Evolutionary conservation across 495 filamentous ascomycete genomes (phyloP).

Genomic region (Hypoxylon lenormandii): DNA sequence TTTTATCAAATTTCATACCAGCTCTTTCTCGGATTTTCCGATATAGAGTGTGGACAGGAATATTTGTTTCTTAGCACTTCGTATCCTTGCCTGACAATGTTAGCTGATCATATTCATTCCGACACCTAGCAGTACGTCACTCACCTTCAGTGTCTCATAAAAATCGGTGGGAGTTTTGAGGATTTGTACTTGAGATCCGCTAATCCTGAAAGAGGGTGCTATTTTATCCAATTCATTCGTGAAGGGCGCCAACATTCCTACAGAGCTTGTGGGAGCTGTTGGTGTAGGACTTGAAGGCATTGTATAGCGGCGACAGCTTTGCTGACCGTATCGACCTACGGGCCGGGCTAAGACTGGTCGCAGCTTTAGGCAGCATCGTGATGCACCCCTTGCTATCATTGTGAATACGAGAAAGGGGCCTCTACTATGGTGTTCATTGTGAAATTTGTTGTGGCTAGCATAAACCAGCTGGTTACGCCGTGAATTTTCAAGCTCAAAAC

Average conservation of each 20-base stretch:
- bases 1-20: constrained; percentile 62
- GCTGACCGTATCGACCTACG: constrained; percentile 37
- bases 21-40: constrained; percentile 89
- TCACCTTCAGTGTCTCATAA: constrained; percentile 87
- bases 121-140: constrained; percentile 17
- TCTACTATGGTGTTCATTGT: constrained; percentile 3
- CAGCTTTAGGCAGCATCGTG: constrained; percentile 46
- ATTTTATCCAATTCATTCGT: constrained; percentile 86
- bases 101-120: constrained; percentile 31
- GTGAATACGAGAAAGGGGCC: constrained; percentile 1
- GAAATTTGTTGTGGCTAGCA: background rate
- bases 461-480: background rate
- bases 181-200: constrained; percentile 82
- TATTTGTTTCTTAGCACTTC: constrained; percentile 78
- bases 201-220: constrained; percentile 86
- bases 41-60: constrained; percentile 96
- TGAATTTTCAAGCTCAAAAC: constrained; percentile 2
- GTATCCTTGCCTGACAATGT: constrained; percentile 76
- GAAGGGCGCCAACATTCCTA: constrained; percentile 71
- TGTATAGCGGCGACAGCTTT: constrained; percentile 58
- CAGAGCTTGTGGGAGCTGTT: constrained; percentile 45
- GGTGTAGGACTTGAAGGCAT: constrained; percentile 52
- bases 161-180: constrained; percentile 83
- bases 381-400: constrained; percentile 47
- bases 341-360: constrained; percentile 41